Base-by-base conservation (phyloP, 768 basidiomycete species). In the Rhizopogon sp. region DNA sequence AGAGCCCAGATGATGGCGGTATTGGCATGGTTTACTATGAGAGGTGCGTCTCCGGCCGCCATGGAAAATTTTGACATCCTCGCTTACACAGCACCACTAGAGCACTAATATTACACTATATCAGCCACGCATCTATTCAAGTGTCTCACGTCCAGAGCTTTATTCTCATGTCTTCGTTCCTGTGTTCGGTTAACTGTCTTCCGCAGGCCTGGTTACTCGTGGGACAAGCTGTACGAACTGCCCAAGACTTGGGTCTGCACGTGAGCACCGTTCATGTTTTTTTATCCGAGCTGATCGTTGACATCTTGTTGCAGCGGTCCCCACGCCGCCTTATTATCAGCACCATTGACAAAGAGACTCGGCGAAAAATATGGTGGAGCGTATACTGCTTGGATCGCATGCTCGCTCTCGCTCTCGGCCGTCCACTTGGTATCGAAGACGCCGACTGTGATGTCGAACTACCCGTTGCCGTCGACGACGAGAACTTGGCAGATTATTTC, bases 181-280 rank as follows among this genome's bases (percentile, higher is more conserved):
- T 96, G 56, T 94, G 93, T 66, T 93, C 92, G 52, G 80, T 95
- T 62, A 96, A 96, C 65, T 93, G 93, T 66, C 81, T 96, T 50
- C 93, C 93, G 3, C 93, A 94, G 72, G 91, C 93, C 31, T 96
- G 93, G 93, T 82, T 95, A 58, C 78, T 94, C 55, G 82, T 93
- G 53, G 93, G 93, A 42, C 93, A 95, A 68, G 93, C 90, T 22
- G 83, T 96, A 45, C 84, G 93, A 56, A 84, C 84, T 56, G 93
- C 89, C 3, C 93, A 95, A 69, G 93, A 96, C 73, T 77, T 95
- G 41, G 93, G 93, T 43, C 79, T 96, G 62, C 93, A 95, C 74
- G 92, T 94, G 73, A 77, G 90, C 67, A 47, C 56, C 25, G 16
- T n/a, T 37, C 35, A 41, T 56, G 52, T 22, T 55, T 25, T 20